These are phyloP conservation scores for Tetrapisispora fleetii DNA, from an alignment of 805 yeast genomes.

Conservation along the genomic window DNA sequence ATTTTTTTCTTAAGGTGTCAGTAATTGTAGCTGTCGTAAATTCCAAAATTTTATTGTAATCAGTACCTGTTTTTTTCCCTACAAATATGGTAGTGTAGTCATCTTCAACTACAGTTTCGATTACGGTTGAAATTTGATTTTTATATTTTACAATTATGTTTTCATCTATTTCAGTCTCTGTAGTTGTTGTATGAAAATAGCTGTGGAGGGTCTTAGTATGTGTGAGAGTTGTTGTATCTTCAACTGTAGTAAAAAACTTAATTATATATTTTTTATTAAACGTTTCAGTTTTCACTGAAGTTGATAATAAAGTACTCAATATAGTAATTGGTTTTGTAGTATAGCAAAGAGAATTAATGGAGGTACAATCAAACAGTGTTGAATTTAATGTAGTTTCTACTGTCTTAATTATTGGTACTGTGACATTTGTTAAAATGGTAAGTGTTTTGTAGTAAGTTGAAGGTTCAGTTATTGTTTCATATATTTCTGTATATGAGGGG, in stretches of 20 bases:
- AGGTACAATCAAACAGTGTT: background rate
- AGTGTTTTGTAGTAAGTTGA: background rate
- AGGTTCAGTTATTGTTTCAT: background rate
- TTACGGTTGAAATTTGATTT: background rate
- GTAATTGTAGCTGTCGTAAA: background rate
- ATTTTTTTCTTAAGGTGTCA: background rate
- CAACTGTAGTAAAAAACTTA: background rate
- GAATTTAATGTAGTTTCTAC: background rate
- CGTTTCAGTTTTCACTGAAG: background rate
- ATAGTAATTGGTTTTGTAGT: background rate
- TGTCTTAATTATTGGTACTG: background rate
- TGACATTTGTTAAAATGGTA: background rate
- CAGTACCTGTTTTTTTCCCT: background rate
- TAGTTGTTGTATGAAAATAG: background rate
- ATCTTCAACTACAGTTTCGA: conserved; percentile 1
- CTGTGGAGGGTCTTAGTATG: background rate
- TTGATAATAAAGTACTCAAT: background rate
- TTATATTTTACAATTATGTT: background rate
- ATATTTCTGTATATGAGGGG: background rate
- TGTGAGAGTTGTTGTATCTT: background rate
- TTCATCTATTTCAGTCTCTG: background rate
- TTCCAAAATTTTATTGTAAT: background rate
- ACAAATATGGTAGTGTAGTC: background rate
- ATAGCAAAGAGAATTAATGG: background rate
- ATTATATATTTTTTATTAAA: background rate